These are phyloP conservation scores for Colletotrichum ledebouriae DNA, from an alignment of 2,329 filamentous ascomycete species.

Conservation along the genomic window DNA sequence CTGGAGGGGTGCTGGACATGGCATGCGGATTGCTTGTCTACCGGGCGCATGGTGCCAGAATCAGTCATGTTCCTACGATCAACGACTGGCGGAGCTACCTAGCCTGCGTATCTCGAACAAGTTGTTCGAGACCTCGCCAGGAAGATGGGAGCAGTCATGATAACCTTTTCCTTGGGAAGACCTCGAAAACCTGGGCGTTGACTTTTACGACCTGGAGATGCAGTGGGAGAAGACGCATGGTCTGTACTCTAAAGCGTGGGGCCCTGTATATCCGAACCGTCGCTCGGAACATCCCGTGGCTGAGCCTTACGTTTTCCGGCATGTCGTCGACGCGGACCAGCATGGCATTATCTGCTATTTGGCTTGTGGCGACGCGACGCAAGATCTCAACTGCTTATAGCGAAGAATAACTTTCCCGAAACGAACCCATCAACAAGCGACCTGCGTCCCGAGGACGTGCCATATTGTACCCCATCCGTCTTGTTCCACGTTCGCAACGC, in stretches of 20 bases:
- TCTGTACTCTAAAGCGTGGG: too few relatives aligned
- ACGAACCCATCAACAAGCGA: too few relatives aligned
- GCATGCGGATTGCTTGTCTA: neutral
- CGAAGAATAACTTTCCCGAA: too few relatives aligned
- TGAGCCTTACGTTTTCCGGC: too few relatives aligned
- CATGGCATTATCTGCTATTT: too few relatives aligned
- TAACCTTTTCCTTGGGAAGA: neutral
- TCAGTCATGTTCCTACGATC: neutral
- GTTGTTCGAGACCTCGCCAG: neutral
- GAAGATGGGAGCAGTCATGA: neutral
- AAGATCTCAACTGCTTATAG: too few relatives aligned
- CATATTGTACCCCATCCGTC: neutral
- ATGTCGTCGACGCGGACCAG: too few relatives aligned
- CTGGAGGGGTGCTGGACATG: slow-evolving; percentile 73
- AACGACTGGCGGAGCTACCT: neutral
- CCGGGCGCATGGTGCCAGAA: neutral
- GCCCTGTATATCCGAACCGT: too few relatives aligned
- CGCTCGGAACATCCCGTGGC: too few relatives aligned
- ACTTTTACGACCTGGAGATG: neutral
- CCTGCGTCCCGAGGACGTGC: neutral
- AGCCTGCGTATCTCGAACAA: neutral
- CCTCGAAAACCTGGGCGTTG: neutral
- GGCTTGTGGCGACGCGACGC: too few relatives aligned
- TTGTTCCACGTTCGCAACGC: too few relatives aligned
- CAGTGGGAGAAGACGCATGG: neutral